Evolutionary conservation across 2,329 filamentous ascomycete genomes (phyloP).

Genomic region (Phialophora macrospora): DNA sequence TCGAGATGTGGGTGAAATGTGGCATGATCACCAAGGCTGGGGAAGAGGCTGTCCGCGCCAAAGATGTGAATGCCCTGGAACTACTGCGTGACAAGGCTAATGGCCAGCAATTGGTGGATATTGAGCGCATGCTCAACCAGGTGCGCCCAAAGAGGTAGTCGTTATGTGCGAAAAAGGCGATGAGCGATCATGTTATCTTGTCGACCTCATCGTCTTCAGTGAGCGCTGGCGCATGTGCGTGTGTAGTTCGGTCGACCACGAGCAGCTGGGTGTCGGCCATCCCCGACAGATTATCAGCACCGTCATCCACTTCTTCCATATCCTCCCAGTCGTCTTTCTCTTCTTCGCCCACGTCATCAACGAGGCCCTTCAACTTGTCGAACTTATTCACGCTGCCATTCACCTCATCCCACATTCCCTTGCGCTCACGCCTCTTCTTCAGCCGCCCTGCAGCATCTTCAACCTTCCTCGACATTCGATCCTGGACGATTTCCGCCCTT

Average conservation of each 20-base stretch:
- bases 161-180: not conserved
- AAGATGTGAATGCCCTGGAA: slow-evolving; percentile 76
- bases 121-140: slow-evolving; percentile 75
- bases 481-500: slow-evolving; percentile 59
- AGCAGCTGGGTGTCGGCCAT: slow-evolving; percentile 39
- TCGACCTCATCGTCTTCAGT: slow-evolving; percentile 45
- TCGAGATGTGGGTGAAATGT: slow-evolving; percentile 96
- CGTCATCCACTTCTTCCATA: slow-evolving; percentile 39
- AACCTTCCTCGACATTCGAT: slow-evolving; percentile 62
- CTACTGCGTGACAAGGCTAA: slow-evolving; percentile 75
- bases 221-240: slow-evolving; percentile 1
- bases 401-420: slow-evolving; percentile 53
- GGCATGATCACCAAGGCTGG: slow-evolving; percentile 86
- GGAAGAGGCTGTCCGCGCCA: slow-evolving; percentile 84
- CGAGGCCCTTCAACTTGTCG: slow-evolving; percentile 30
- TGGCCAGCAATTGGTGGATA: slow-evolving; percentile 72
- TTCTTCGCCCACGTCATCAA: slow-evolving; percentile 57
- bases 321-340: slow-evolving; percentile 55
- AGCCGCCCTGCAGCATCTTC: slow-evolving; percentile 57
- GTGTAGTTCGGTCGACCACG: slow-evolving; percentile 41
- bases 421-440: slow-evolving; percentile 53
- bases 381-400: slow-evolving; percentile 43
- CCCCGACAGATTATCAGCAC: slow-evolving; percentile 23
- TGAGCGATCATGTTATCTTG: slow-evolving; percentile 50
- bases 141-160: slow-evolving; percentile 51